phyloP scores from a whole-genome alignment of 176 grass and related monocot genomes.

The Eleusine indica region DNA sequence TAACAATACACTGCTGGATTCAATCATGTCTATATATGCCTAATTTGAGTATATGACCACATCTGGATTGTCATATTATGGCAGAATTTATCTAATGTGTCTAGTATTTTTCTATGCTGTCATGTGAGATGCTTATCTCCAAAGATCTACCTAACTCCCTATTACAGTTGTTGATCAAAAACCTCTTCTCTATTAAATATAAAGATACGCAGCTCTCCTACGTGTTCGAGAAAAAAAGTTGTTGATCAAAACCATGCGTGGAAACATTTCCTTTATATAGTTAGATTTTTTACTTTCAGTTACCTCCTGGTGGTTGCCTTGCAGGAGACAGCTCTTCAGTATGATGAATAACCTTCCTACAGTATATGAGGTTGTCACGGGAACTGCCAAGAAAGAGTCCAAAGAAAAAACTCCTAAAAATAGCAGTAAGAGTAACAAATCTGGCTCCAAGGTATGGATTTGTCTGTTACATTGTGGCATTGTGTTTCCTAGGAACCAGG shows the following conservation, averaged over 20 bases:
- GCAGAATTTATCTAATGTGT: neutral
- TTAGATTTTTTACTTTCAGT: neutral
- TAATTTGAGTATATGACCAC: too few species aligned
- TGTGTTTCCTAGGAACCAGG: neutral
- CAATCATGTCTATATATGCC: neutral
- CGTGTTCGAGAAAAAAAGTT: neutral
- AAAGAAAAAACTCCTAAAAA: constrained; percentile 72
- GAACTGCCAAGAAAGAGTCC: constrained; percentile 51
- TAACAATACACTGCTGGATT: neutral
- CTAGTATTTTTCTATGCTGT: neutral
- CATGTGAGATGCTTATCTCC: neutral
- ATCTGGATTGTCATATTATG: neutral
- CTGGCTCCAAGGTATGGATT: constrained; percentile 51
- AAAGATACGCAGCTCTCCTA: too few species aligned
- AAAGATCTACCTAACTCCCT: neutral
- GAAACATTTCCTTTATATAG: neutral
- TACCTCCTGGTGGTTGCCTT: constrained; percentile 15
- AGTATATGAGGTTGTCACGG: constrained; percentile 65
- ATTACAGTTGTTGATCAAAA: neutral
- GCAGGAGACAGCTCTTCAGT: constrained; percentile 45
- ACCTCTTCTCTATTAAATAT: too few species aligned
- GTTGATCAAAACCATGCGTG: neutral
- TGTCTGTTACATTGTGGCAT: neutral
- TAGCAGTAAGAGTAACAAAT: constrained; percentile 63
- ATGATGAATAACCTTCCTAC: constrained; percentile 51